phyloP scores from a whole-genome alignment of 371 early-diverging fungal species.

The Apophysomyces elegans region DNA sequence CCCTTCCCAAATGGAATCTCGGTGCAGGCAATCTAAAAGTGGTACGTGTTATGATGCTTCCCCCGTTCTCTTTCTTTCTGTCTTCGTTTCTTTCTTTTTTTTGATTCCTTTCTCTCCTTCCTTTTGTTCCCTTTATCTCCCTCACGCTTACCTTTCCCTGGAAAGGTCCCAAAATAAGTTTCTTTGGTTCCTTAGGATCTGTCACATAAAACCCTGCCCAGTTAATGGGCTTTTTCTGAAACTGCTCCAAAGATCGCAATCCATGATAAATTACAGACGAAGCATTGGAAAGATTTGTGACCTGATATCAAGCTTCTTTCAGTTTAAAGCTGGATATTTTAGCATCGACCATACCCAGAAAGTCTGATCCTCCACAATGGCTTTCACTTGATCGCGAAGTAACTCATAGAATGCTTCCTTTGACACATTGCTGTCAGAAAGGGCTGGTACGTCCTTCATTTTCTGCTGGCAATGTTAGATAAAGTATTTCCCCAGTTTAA shows the following conservation, averaged over 20 bases:
- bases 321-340: background rate
- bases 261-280: constrained; percentile 84
- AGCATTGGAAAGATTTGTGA: constrained; percentile 82
- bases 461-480: background rate
- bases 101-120: background rate
- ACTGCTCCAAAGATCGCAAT: constrained; percentile 57
- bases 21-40: constrained; percentile 76
- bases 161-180: constrained; percentile 86
- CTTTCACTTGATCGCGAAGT: constrained; percentile 43
- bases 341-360: constrained; percentile 42
- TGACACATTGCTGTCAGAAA: constrained; percentile 10
- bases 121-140: constrained; percentile 4
- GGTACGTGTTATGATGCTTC: background rate
- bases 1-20: constrained; percentile 83
- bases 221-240: constrained; percentile 81
- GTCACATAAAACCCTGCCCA: constrained; percentile 91
- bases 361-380: constrained; percentile 54
- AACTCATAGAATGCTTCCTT: constrained; percentile 58
- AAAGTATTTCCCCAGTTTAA: no score
- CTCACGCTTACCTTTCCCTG: constrained; percentile 73
- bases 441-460: background rate
- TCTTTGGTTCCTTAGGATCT: constrained; percentile 50
- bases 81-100: background rate
- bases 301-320: constrained; percentile 23
- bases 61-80: background rate